Conservation (phyloP, 805 yeast species). For the Torulaspora gathmanii region DNA sequence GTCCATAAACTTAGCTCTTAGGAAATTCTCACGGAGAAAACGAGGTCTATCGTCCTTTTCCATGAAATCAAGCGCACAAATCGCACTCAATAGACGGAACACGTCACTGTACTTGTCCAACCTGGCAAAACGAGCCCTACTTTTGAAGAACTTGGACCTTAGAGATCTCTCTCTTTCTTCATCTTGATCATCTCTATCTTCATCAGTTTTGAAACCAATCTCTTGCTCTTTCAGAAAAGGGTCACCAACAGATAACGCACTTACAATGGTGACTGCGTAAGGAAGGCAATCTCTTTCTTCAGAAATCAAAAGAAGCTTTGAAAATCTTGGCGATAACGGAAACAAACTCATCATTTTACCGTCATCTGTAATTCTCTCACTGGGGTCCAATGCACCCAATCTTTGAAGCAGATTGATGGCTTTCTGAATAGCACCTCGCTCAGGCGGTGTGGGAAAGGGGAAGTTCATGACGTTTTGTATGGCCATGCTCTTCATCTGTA, state of each 20-base stretch:
- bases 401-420: constrained; percentile 66
- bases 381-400: constrained; percentile 67
- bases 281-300: constrained; percentile 83
- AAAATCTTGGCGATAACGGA: constrained; percentile 90
- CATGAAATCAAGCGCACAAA: constrained; percentile 82
- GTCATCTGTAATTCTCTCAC: constrained; percentile 59
- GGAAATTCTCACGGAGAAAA: constrained; percentile 58
- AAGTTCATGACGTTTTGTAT: constrained; percentile 84
- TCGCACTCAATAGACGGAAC: constrained; percentile 67
- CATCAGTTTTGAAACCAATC: constrained; percentile 45
- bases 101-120: constrained; percentile 76
- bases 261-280: constrained; percentile 84
- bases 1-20: constrained; percentile 76
- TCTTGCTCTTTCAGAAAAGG: constrained; percentile 78
- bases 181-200: constrained; percentile 10
- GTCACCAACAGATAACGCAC: constrained; percentile 90
- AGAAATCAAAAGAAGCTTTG: constrained; percentile 84
- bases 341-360: constrained; percentile 85
- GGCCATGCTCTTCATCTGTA: constrained; percentile 96
- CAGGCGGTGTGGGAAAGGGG: constrained; percentile 96
- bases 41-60: constrained; percentile 41
- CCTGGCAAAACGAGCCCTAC: constrained; percentile 56
- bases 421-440: constrained; percentile 48
- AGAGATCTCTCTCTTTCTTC: constrained; percentile 40
- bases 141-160: constrained; percentile 51